These are phyloP conservation scores for Phialocephala sp. DNA, from an alignment of 2,329 filamentous ascomycete genomes.

Conservation along the genomic window DNA sequence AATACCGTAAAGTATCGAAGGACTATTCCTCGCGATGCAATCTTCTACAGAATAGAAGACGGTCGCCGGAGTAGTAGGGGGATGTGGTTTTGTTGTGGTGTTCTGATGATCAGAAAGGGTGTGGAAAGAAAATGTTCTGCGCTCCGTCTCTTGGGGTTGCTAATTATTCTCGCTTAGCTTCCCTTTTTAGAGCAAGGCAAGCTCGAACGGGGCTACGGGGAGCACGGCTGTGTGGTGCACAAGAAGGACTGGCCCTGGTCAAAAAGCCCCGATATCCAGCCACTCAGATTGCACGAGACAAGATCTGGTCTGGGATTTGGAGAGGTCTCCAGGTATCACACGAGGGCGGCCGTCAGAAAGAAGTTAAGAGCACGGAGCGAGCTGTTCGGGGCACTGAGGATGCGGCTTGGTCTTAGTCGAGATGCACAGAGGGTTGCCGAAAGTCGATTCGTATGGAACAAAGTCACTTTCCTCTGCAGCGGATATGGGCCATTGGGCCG, in stretches of 20 bases:
- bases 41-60: constrained; percentile 44
- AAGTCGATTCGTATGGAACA: not conserved
- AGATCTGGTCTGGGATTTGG: constrained; percentile 2
- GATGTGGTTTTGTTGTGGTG: constrained; percentile 19
- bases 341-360: no score
- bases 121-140: constrained; percentile 20
- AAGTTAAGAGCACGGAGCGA: no score
- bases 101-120: constrained; percentile 28
- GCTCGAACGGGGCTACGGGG: not conserved
- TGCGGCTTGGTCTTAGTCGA: not conserved
- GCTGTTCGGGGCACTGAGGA: not conserved
- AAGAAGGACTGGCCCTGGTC: not conserved
- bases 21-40: constrained; percentile 36
- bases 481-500: no score
- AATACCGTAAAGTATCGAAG: constrained; percentile 31
- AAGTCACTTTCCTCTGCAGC: not conserved
- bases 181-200: not conserved
- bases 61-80: constrained; percentile 27
- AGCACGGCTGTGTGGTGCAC: not conserved
- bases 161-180: constrained; percentile 12
- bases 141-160: constrained; percentile 13
- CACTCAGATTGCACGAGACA: constrained; percentile 1
- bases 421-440: not conserved
- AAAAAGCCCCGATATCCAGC: constrained; percentile 9
- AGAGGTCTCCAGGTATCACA: not conserved